phyloP scores from a whole-genome alignment of 2,329 filamentous ascomycete genomes.

The Chlorencoelia australis region DNA sequence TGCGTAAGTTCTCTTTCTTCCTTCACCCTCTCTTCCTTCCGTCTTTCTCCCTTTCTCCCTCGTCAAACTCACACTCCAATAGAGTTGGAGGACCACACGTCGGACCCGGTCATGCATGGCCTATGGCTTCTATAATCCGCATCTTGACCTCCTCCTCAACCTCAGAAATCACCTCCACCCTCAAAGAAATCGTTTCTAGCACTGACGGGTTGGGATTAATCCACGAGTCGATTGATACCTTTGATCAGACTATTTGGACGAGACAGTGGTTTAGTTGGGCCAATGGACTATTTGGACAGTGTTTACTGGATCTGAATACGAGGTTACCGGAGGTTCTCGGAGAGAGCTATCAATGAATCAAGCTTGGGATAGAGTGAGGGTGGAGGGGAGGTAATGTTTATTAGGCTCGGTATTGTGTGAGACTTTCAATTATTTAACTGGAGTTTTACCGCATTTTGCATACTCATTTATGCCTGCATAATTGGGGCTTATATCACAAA shows the following conservation, averaged over 20 bases:
- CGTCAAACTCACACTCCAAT: conserved; percentile 11
- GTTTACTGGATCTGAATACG: conserved; percentile 63
- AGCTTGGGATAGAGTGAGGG: too few species aligned
- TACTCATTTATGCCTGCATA: too few species aligned
- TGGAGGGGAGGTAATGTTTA: too few species aligned
- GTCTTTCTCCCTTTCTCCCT: conserved; percentile 43
- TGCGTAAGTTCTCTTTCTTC: conserved; percentile 31
- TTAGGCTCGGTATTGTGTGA: too few species aligned
- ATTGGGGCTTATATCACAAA: too few species aligned
- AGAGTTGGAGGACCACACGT: conserved; percentile 61
- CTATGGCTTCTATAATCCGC: conserved; percentile 44
- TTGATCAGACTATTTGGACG: conserved; percentile 32
- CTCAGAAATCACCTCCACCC: conserved; percentile 23
- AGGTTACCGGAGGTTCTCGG: conserved; percentile 58
- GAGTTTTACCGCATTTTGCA: too few species aligned
- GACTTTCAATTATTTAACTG: too few species aligned
- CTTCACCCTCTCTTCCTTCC: conserved; percentile 44
- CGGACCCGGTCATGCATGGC: conserved; percentile 46
- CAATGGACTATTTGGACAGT: conserved; percentile 80
- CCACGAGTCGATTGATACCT: conserved; percentile 38
- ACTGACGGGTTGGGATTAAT: conserved; percentile 32
- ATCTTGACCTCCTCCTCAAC: conserved; percentile 37
- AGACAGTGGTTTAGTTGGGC: conserved; percentile 69
- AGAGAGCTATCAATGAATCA: conserved; percentile 41
- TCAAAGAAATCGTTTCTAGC: conserved; percentile 21